Conservation (phyloP, 2,329 filamentous ascomycete genomes). For the Monosporascus ibericus region DNA sequence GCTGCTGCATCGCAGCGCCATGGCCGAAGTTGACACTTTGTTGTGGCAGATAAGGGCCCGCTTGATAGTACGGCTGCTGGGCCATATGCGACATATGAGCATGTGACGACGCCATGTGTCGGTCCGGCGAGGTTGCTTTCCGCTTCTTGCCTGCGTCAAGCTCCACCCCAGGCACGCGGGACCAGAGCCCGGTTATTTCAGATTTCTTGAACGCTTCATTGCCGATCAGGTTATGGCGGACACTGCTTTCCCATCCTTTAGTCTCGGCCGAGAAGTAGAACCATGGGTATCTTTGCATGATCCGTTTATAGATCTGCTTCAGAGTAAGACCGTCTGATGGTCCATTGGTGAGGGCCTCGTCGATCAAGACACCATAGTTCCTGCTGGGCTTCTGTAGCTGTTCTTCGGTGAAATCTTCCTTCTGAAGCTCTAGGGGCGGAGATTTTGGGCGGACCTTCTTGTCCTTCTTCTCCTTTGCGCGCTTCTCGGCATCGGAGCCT, state of each 20-base stretch:
- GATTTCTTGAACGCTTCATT: constrained; percentile 57
- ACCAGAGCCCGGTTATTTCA: constrained; percentile 51
- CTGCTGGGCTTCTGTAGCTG: constrained; percentile 57
- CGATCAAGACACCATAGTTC: constrained; percentile 56
- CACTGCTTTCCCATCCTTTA: constrained; percentile 61
- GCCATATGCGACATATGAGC: constrained; percentile 21
- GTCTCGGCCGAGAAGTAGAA: constrained; percentile 56
- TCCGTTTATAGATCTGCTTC: constrained; percentile 59
- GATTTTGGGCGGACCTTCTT: constrained; percentile 55
- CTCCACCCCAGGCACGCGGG: constrained; percentile 50
- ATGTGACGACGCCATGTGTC: constrained; percentile 24
- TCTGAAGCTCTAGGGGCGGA: constrained; percentile 50
- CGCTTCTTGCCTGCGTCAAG: constrained; percentile 57
- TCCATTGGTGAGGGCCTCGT: constrained; percentile 51
- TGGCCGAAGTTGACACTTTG: constrained; percentile 15
- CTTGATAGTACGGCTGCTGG: constrained; percentile 24
- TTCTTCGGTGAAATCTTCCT: constrained; percentile 50
- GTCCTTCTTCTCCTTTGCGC: constrained; percentile 52
- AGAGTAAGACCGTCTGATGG: constrained; percentile 49
- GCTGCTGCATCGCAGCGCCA: constrained; percentile 14
- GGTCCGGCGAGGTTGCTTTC: constrained; percentile 48
- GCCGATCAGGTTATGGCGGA: constrained; percentile 57
- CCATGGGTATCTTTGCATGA: constrained; percentile 51
- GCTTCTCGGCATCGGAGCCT: constrained; percentile 49
- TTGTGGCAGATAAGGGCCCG: constrained; percentile 20